A percentile compares a stretch with the other conserved stretches of the same genome.
These are phyloP conservation scores for Paraleonurus japonicus DNA, from an alignment of 257 asterid genomes.

Conservation along the genomic window DNA sequence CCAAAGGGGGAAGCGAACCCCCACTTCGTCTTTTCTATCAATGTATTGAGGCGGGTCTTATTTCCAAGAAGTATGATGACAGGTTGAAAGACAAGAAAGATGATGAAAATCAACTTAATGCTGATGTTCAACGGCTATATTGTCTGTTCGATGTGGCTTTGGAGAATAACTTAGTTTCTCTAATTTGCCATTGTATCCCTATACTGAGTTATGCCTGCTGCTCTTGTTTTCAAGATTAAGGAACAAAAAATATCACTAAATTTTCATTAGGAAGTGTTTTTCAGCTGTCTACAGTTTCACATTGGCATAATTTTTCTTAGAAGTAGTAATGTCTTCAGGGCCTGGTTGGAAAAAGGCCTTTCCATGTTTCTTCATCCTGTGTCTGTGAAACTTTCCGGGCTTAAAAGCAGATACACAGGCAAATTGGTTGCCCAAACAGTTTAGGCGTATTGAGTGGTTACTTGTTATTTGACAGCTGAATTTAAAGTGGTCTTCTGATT, in stretches of 20 bases:
- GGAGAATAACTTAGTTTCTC: constrained; percentile 82
- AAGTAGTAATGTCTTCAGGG: not conserved
- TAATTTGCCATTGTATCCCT: constrained; percentile 96
- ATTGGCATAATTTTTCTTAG: not conserved
- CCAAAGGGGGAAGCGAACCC: constrained; percentile 53
- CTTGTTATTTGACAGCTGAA: not conserved
- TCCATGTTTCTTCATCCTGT: not conserved
- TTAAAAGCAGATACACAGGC: not conserved
- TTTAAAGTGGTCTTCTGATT: not conserved
- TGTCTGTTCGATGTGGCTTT: constrained; percentile 81
- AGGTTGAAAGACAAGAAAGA: constrained; percentile 65
- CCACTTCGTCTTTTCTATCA: constrained; percentile 85
- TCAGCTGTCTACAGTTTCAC: not conserved
- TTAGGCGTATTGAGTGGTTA: constrained; percentile 14
- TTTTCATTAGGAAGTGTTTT: not conserved
- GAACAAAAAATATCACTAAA: not conserved
- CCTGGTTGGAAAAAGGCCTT: not conserved
- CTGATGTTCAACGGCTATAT: constrained; percentile 80
- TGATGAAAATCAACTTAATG: constrained; percentile 50
- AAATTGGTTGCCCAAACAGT: not conserved
- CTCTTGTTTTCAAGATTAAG: not conserved
- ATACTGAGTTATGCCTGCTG: not conserved
- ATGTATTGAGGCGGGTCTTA: constrained; percentile 85
- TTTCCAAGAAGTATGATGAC: constrained; percentile 78
- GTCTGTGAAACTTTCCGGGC: not conserved